Conservation (phyloP, 2,329 filamentous ascomycete species). For the Aspergillus sp. region DNA sequence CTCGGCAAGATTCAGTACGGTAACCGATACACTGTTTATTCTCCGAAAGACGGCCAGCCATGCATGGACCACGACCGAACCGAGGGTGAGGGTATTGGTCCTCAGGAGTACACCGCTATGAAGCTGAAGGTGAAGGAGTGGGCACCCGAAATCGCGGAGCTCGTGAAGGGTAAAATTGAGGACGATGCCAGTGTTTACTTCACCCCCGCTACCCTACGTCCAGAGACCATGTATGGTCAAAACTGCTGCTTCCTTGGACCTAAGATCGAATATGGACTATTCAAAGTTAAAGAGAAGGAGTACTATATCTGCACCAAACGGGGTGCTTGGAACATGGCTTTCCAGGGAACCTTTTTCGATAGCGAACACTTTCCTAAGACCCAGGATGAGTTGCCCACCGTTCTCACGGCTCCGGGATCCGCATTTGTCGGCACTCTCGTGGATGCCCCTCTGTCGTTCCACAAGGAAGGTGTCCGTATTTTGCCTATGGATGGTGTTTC, state of each 20-base stretch:
- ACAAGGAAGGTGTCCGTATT: constrained; percentile 80
- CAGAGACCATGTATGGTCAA: constrained; percentile 99
- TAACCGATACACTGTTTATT: constrained; percentile 91
- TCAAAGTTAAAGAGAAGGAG: constrained; percentile 73
- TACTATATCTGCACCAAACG: constrained; percentile 83
- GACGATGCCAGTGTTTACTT: constrained; percentile 79
- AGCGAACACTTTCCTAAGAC: constrained; percentile 49
- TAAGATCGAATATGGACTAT: constrained; percentile 84
- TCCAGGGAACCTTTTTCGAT: constrained; percentile 77
- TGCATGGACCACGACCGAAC: constrained; percentile 86
- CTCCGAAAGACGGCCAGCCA: constrained; percentile 81
- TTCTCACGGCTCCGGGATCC: constrained; percentile 72
- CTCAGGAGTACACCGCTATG: constrained; percentile 89
- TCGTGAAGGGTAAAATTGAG: constrained; percentile 75
- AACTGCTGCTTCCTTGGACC: constrained; percentile 94
- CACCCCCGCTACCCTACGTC: constrained; percentile 85
- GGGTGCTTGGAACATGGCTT: constrained; percentile 91
- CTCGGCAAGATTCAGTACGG: constrained; percentile 92
- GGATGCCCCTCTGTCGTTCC: constrained; percentile 81
- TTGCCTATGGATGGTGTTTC: constrained; percentile 94
- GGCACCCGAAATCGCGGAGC: constrained; percentile 71
- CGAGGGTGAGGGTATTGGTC: constrained; percentile 76
- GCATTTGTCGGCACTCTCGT: constrained; percentile 86
- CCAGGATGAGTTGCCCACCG: constrained; percentile 72
- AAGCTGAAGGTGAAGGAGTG: constrained; percentile 92